Evolutionary conservation across 805 yeast genomes (phyloP).

Genomic region (Candida silvicultrix): DNA sequence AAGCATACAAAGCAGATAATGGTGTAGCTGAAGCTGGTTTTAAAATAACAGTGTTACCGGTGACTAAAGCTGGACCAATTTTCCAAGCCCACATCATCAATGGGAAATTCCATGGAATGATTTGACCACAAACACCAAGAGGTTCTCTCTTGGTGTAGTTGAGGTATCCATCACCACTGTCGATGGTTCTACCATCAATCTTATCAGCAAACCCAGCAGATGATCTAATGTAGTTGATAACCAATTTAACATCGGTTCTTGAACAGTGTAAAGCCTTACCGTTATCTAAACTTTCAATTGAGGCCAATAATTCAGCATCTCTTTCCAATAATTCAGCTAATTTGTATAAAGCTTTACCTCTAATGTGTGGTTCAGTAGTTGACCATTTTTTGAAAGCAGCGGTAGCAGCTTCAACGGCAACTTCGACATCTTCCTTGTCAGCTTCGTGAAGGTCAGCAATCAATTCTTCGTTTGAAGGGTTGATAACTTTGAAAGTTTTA

Average conservation of each 20-base stretch:
- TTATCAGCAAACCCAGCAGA: constrained; percentile 52
- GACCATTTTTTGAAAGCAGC: constrained; percentile 56
- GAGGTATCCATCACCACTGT: constrained; percentile 44
- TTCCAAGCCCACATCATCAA: constrained; percentile 65
- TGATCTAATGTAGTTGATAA: constrained; percentile 41
- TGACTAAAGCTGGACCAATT: constrained; percentile 60
- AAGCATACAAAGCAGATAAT: constrained; percentile 52
- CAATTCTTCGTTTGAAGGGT: constrained; percentile 58
- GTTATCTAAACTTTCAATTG: constrained; percentile 46
- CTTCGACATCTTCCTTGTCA: constrained; percentile 41
- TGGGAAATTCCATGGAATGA: constrained; percentile 73
- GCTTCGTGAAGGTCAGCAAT: constrained; percentile 50
- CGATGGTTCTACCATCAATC: constrained; percentile 39
- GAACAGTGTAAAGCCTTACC: constrained; percentile 46
- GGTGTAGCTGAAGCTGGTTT: constrained; percentile 66
- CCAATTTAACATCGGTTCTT: constrained; percentile 40
- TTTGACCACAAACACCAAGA: constrained; percentile 64
- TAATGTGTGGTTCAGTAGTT: constrained; percentile 36
- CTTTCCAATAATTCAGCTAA: constrained; percentile 45
- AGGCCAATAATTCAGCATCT: constrained; percentile 41
- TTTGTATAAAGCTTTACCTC: constrained; percentile 35
- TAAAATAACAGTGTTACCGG: constrained; percentile 58
- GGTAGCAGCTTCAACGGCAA: constrained; percentile 58
- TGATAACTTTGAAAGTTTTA: constrained; percentile 47
- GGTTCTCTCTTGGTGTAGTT: constrained; percentile 58